A percentile compares a stretch with the other conserved stretches of the same genome.
These are phyloP conservation scores for Xerocomus brunneocitrinus DNA, from an alignment of 768 basidiomycete species.

Conservation along the genomic window DNA sequence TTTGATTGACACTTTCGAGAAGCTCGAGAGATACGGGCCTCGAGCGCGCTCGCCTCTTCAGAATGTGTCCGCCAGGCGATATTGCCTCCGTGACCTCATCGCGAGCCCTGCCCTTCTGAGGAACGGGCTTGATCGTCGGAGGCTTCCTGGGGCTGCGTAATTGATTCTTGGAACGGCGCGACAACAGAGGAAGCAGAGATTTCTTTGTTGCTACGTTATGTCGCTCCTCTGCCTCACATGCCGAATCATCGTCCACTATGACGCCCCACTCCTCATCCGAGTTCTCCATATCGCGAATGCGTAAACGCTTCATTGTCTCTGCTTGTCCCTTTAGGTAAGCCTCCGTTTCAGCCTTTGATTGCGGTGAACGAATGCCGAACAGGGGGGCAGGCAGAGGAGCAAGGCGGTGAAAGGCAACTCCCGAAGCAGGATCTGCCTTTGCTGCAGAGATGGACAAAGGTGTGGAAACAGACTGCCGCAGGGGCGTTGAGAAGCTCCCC, in stretches of 20 bases:
- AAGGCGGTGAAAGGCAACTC: constrained; percentile 32
- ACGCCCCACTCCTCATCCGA: constrained; percentile 43
- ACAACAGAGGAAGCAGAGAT: constrained; percentile 28
- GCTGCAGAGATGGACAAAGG: constrained; percentile 36
- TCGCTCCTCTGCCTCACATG: constrained; percentile 46
- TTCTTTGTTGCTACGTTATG: constrained; percentile 29
- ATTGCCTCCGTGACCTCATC: constrained; percentile 65
- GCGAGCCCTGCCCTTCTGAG: constrained; percentile 39
- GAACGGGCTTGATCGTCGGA: constrained; percentile 18
- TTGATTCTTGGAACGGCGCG: constrained; percentile 27
- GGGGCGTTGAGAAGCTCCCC: constrained; percentile 53
- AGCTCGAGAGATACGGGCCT: constrained; percentile 68
- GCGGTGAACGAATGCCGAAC: constrained; percentile 28
- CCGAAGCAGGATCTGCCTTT: constrained; percentile 31
- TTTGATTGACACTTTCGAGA: constrained; percentile 45
- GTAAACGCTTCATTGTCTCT: constrained; percentile 59
- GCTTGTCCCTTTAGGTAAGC: constrained; percentile 48
- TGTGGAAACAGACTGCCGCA: constrained; percentile 42
- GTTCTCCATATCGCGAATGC: constrained; percentile 51
- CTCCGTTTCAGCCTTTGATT: constrained; percentile 35
- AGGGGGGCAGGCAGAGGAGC: constrained; percentile 32
- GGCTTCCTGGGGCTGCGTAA: constrained; percentile 29
- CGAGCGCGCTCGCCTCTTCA: constrained; percentile 69
- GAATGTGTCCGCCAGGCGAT: constrained; percentile 73
- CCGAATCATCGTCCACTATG: constrained; percentile 45